Conservation (phyloP, 164 flowering plant genomes). For the Piper longum region DNA sequence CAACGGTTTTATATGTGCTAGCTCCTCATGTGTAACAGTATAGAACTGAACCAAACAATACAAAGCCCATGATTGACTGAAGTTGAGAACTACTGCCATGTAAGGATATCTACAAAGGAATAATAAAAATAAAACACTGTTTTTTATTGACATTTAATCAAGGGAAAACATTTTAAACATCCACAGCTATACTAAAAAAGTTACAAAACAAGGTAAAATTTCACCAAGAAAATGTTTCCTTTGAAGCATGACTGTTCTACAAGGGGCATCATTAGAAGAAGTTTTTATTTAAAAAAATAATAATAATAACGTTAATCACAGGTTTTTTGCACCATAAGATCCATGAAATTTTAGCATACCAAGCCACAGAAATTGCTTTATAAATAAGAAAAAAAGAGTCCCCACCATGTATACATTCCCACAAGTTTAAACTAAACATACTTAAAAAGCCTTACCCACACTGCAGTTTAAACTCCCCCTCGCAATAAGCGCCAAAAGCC, state of each 20-base stretch:
- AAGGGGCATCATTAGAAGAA: not conserved
- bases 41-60: slow-evolving; percentile 93
- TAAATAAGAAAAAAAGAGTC: not conserved
- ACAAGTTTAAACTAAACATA: not conserved
- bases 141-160: not conserved
- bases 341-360: not conserved
- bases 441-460: slow-evolving; percentile 62
- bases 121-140: not conserved
- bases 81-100: slow-evolving; percentile 86
- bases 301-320: not conserved
- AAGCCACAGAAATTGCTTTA: not conserved
- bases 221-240: not conserved
- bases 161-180: no score
- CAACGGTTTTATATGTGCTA: slow-evolving; percentile 80
- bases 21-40: slow-evolving; percentile 66
- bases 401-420: not conserved
- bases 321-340: not conserved
- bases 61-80: slow-evolving; percentile 99
- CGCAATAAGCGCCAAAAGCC: slow-evolving; percentile 83
- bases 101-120: slow-evolving; percentile 61
- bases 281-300: no score
- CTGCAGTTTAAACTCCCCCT: slow-evolving; percentile 77
- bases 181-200: no score
- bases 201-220: not conserved
- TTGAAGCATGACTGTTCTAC: not conserved